Evolutionary conservation across 495 filamentous ascomycete genomes (phyloP), one percentile per base, ranked within the genome.

Genomic region (Xylaria curta): DNA sequence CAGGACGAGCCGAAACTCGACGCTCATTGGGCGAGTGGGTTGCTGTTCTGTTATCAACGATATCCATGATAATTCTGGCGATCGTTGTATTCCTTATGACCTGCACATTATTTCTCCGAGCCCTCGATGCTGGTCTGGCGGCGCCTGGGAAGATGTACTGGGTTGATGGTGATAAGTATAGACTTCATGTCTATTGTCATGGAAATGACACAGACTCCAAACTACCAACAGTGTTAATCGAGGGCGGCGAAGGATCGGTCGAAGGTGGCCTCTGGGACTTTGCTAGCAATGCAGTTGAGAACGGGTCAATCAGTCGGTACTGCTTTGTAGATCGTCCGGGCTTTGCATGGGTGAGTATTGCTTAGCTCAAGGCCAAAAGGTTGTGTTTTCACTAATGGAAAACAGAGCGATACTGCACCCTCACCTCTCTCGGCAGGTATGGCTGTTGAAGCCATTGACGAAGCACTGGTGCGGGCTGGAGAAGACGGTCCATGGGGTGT

Each of bases 291-390:
- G 88, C 91, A 0, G 86, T 92, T 70, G 81, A 85, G 44, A 92
- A 93, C 68, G 91, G 93, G 33, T 90, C 89, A 36, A 96, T 99
- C 71, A 78, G 81, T 61, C 90, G 95, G 58, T 99, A 96, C 81
- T 99, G 96, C 84, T 98, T 97, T 81, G 97, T 93, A 82, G 96
- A 99, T 76, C 92, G 96, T 26, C 96, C 96, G 1, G 96, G 96
- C 1, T 83, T 94, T 63, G 94, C 86, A 46, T 97, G 92, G 90
- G 96, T 83, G 76, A 76, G 81, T 73, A 24, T 4, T n/a, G 13
- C 8, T 19, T 60, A 10, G 66, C 21, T 19, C 56, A 62, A 21
- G 49, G 4, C 40, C 40, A 61, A 3, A 0, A 42, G 13, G 51
- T 21, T 0, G 28, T 31, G 28, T 53, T 26, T 9, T 10, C 54